These are phyloP conservation scores for Liriodendron chinense DNA, from an alignment of 164 flowering plant species.

Conservation along the genomic window DNA sequence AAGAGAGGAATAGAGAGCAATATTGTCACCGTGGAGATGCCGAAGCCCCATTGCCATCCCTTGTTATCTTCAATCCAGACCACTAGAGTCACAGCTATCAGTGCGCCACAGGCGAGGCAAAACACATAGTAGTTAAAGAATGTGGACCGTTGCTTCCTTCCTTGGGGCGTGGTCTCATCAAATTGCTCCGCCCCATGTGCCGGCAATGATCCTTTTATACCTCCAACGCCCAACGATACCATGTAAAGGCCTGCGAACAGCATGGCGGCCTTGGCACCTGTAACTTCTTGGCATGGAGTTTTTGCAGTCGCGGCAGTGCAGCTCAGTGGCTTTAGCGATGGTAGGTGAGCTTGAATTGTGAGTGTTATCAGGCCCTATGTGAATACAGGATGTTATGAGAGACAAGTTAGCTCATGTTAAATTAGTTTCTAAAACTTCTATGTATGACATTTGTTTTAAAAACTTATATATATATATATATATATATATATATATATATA, in stretches of 20 bases:
- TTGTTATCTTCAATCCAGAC: conserved; percentile 91
- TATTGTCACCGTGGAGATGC: conserved; percentile 57
- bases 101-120: conserved; percentile 72
- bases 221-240: conserved; percentile 83
- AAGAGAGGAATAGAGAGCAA: conserved; percentile 66
- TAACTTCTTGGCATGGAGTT: conserved; percentile 35
- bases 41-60: conserved; percentile 94
- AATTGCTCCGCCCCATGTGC: conserved; percentile 91
- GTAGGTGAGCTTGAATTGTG: conserved; percentile 64
- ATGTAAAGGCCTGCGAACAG: conserved; percentile 68
- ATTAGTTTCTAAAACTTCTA: no score
- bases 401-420: no score
- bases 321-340: conserved; percentile 44
- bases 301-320: conserved; percentile 21
- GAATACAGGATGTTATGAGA: not conserved
- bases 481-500: no score
- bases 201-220: conserved; percentile 85
- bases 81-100: conserved; percentile 78
- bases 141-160: conserved; percentile 70
- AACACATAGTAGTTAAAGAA: conserved; percentile 84
- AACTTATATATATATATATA: no score
- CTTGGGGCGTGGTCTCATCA: conserved; percentile 50
- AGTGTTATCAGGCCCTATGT: conserved; percentile 69
- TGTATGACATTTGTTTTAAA: no score
- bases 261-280: conserved; percentile 44